Conservation (phyloP, 2,329 filamentous ascomycete species). For the Ascomycota sp. region DNA sequence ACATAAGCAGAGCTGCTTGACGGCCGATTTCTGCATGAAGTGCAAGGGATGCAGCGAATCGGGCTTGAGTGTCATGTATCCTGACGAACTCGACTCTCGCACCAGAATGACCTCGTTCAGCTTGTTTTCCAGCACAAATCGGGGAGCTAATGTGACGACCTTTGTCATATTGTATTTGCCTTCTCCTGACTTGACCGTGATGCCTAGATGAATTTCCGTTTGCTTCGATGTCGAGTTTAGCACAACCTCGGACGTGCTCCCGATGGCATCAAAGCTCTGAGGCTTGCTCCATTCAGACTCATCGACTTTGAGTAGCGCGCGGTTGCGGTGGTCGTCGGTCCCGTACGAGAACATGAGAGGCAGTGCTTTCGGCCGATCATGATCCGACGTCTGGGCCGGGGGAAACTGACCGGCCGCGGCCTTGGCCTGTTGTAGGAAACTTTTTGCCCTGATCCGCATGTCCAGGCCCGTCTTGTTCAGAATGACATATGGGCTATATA, state of each 20-base stretch:
- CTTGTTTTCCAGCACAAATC: constrained; percentile 89
- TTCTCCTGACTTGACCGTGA: constrained; percentile 75
- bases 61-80: constrained; percentile 55
- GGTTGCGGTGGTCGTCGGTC: constrained; percentile 76
- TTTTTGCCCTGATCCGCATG: constrained; percentile 73
- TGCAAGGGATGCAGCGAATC: constrained; percentile 73
- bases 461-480: constrained; percentile 88
- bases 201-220: constrained; percentile 76
- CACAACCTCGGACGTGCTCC: constrained; percentile 75
- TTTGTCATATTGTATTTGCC: constrained; percentile 98
- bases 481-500: constrained; percentile 88
- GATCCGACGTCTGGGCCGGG: constrained; percentile 23
- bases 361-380: constrained; percentile 47
- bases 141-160: constrained; percentile 77
- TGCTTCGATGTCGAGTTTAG: constrained; percentile 50
- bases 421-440: constrained; percentile 65
- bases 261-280: constrained; percentile 94
- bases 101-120: constrained; percentile 75
- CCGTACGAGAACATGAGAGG: constrained; percentile 95
- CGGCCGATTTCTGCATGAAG: constrained; percentile 63
- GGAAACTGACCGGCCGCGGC: constrained; percentile 66
- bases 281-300: constrained; percentile 93
- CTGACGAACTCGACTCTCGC: constrained; percentile 78
- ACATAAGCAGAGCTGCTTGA: constrained; percentile 82
- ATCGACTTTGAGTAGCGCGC: constrained; percentile 68